These are phyloP conservation scores for Xanthoconium purpureum DNA, from an alignment of 768 basidiomycete genomes.

Conservation along the genomic window DNA sequence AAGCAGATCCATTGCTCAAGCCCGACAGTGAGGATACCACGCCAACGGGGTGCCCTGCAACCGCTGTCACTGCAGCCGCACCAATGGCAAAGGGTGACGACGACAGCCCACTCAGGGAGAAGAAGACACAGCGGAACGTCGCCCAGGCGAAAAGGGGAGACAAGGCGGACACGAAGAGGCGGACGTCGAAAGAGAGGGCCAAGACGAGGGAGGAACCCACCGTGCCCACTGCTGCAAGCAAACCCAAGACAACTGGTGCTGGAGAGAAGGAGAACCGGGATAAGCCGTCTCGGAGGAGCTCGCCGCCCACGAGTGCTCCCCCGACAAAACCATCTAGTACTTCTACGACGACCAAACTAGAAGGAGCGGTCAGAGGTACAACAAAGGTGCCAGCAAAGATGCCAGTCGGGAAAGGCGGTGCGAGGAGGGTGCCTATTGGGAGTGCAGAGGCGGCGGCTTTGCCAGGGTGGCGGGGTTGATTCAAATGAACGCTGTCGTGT, in stretches of 20 bases:
- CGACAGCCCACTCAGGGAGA: conserved; percentile 55
- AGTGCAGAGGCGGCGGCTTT: conserved; percentile 59
- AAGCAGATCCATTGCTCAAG: conserved; percentile 6
- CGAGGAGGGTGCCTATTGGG: conserved; percentile 64
- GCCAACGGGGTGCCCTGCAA: conserved; percentile 23
- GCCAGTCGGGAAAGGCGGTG: conserved; percentile 44
- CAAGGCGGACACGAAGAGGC: conserved; percentile 24
- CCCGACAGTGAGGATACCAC: conserved; percentile 22
- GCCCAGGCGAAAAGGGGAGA: conserved; percentile 1
- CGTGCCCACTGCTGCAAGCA: conserved; percentile 15
- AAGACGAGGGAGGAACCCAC: conserved; percentile 33
- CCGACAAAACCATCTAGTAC: conserved; percentile 18
- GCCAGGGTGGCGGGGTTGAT: conserved; percentile 49
- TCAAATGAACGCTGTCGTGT: not conserved
- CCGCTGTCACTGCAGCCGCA: not conserved
- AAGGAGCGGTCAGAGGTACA: conserved; percentile 6
- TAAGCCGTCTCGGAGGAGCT: conserved; percentile 31
- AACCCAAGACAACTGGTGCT: conserved; percentile 30
- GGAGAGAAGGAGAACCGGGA: conserved; percentile 37
- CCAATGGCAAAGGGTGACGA: conserved; percentile 27
- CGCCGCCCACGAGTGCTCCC: conserved; percentile 20
- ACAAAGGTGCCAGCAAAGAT: conserved; percentile 28
- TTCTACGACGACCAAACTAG: conserved; percentile 11
- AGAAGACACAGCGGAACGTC: conserved; percentile 38
- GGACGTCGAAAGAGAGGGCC: conserved; percentile 39